phyloP scores from a whole-genome alignment of 2,329 filamentous ascomycete species.

The Fusarium sp. region DNA sequence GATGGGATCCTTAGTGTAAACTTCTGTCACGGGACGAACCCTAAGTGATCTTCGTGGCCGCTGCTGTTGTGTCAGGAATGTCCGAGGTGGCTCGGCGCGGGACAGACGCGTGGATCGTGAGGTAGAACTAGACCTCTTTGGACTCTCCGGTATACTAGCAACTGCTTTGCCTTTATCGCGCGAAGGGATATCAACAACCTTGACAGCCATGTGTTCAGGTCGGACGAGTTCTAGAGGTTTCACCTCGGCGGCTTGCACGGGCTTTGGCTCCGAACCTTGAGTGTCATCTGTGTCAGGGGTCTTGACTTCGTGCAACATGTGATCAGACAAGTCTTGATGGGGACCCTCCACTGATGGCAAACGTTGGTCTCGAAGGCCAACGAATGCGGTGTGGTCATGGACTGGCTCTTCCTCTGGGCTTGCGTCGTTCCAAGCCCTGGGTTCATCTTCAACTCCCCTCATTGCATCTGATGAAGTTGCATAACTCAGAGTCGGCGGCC shows the following conservation, averaged over 20 bases:
- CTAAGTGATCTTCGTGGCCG: constrained; percentile 29
- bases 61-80: constrained; percentile 39
- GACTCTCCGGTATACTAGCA: constrained; percentile 7
- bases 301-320: constrained; percentile 4
- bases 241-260: constrained; percentile 14
- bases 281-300: constrained; percentile 22
- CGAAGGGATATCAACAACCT: constrained; percentile 29
- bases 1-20: constrained; percentile 41
- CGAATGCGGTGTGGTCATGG: not conserved
- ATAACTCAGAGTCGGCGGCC: not conserved
- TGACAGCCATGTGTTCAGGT: constrained; percentile 15
- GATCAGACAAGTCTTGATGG: constrained; percentile 4
- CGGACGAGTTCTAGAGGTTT: constrained; percentile 10
- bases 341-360: not conserved
- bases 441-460: not conserved
- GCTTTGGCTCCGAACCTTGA: constrained; percentile 14
- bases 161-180: constrained; percentile 32
- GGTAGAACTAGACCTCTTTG: constrained; percentile 18
- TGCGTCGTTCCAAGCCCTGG: not conserved
- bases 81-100: constrained; percentile 35
- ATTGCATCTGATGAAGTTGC: not conserved
- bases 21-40: constrained; percentile 37
- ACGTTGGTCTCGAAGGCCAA: not conserved
- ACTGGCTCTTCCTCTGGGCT: constrained; percentile 1
- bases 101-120: constrained; percentile 18